phyloP scores from a whole-genome alignment of 2,329 filamentous ascomycete genomes.

The Paradendryphiella salina region DNA sequence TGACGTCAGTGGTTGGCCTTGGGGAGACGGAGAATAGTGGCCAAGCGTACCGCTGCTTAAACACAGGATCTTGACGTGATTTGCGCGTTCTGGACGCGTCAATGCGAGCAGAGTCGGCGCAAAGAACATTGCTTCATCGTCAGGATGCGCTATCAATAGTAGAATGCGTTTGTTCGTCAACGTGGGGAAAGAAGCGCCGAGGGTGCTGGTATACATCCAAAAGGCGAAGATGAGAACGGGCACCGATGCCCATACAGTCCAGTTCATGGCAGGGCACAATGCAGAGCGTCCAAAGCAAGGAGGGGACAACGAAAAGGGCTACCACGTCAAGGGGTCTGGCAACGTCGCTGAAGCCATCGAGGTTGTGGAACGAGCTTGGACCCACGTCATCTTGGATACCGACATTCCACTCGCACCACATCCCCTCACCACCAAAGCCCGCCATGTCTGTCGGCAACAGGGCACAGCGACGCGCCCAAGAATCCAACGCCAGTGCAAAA shows the following conservation, averaged over 20 bases:
- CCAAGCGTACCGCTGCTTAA: slow-evolving; percentile 71
- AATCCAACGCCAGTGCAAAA: slow-evolving; percentile 26
- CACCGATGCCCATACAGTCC: slow-evolving; percentile 46
- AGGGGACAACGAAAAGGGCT: not conserved
- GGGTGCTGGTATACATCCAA: slow-evolving; percentile 54
- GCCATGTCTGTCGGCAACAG: slow-evolving; percentile 48
- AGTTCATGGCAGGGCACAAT: slow-evolving; percentile 43
- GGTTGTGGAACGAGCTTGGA: slow-evolving; percentile 18
- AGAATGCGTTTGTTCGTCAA: slow-evolving; percentile 84
- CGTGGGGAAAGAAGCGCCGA: slow-evolving; percentile 61
- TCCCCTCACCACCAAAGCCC: slow-evolving; percentile 6
- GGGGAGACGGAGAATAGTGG: not conserved
- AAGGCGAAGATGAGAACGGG: slow-evolving; percentile 50
- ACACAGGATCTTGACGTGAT: slow-evolving; percentile 93
- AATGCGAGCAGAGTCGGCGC: slow-evolving; percentile 84
- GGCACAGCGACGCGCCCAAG: slow-evolving; percentile 50
- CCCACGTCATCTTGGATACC: slow-evolving; percentile 20
- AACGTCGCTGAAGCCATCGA: not conserved
- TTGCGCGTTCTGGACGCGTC: slow-evolving; percentile 75
- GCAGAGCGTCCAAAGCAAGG: not conserved
- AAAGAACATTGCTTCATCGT: slow-evolving; percentile 99
- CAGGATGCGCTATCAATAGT: slow-evolving; percentile 92
- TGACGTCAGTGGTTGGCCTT: slow-evolving; percentile 10
- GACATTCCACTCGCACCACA: slow-evolving; percentile 17
- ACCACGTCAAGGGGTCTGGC: not conserved